Evolutionary conservation across 371 early-diverging fungal species (phyloP), one percentile per base, ranked within the genome.

Genomic region (Capillidium heterosporum): DNA sequence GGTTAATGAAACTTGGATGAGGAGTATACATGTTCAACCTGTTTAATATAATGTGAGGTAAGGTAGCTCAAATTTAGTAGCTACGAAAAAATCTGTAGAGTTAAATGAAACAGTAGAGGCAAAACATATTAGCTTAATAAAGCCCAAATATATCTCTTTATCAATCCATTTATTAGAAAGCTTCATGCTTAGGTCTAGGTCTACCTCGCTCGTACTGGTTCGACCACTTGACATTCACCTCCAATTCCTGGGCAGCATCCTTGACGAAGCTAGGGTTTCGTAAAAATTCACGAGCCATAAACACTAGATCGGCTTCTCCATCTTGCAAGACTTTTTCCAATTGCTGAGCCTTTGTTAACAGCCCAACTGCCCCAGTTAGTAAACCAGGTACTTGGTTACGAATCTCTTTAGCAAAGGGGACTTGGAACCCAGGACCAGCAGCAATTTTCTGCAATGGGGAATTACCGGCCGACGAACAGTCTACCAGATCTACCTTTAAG

Each of bases 401-500:
- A 58, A 91, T 61, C 0, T 61, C 60, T 24, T 71, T 70, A 1
- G 84, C 75, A 63, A 81, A 78, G 2, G 77, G 78, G 1, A 87
- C 85, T 64, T 89, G 90, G 67, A 77, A 90, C 0, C 75, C 68
- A 0, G 77, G 78, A 5, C 21, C 66, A 7, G 61, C 64, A 3
- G 68, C 67, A 49, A 85, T 75, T 32, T 68, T 61, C 52, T 78
- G 75, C 27, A 56, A 44, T 4, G 71, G 63, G 11, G 63, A 65
- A 40, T 73, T 82, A 21, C 85, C 87, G 19, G 82, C 88, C 1
- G 74, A 64, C 0, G 86, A 85, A 46, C 75, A 73, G 60, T 89
- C 85, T 27, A 87, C 59, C 21, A 87, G 59, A 65, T 91, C 91
- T 0, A 88, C 83, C 10, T 85, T 86, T n/a, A 71, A 68, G 1